A percentile compares a stretch with the other conserved stretches of the same genome.
Conservation (phyloP, 345 rosid species). For the Linum lewisii region DNA sequence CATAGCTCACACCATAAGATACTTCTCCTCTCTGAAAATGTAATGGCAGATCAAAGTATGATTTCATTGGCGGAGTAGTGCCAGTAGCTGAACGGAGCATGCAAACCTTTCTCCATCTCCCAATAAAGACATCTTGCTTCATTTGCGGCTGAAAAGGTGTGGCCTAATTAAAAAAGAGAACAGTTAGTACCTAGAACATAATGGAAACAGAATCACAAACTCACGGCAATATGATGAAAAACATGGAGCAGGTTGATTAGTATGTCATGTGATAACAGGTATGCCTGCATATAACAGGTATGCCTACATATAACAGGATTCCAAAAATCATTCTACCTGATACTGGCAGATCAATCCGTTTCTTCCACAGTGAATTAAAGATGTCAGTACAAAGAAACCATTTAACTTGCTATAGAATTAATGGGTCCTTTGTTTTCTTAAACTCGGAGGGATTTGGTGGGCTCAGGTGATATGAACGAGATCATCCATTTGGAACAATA, state of each 20-base stretch:
- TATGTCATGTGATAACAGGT: not conserved
- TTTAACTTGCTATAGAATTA: too few species aligned
- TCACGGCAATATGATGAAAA: not conserved
- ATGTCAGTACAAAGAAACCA: too few species aligned
- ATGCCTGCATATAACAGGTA: not conserved
- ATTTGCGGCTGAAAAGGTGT: slow-evolving; percentile 91
- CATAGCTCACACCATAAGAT: slow-evolving; percentile 90
- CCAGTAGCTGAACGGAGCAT: slow-evolving; percentile 94
- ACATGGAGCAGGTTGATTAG: not conserved
- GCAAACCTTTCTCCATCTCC: slow-evolving; percentile 92
- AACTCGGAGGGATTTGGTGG: too few species aligned
- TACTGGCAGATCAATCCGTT: not conserved
- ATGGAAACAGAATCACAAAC: not conserved
- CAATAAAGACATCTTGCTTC: slow-evolving; percentile 75
- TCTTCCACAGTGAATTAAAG: not conserved
- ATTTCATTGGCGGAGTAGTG: slow-evolving; percentile 90
- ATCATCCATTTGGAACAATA: too few species aligned
- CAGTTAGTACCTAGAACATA: slow-evolving; percentile 7
- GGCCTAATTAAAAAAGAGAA: slow-evolving; percentile 52
- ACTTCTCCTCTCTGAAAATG: slow-evolving; percentile 68
- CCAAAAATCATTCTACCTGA: not conserved
- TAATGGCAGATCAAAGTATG: slow-evolving; percentile 76
- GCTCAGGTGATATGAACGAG: too few species aligned
- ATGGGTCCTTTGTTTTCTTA: too few species aligned
- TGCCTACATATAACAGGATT: not conserved